Evolutionary conservation across 1,139 yeast genomes (phyloP).

Genomic region (Pichia sp.): DNA sequence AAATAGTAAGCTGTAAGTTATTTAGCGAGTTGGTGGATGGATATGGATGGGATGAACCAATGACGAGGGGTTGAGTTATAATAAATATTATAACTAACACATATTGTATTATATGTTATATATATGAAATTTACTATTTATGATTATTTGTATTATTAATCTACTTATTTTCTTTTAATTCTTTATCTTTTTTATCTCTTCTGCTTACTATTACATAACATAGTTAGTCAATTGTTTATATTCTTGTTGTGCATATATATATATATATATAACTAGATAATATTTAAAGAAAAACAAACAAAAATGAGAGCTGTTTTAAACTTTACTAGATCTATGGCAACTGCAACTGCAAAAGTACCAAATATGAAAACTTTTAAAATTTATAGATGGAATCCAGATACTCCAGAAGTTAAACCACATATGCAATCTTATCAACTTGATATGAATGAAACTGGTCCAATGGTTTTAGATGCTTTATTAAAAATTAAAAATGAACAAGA

Average conservation of each 20-base stretch:
- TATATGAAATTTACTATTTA: too few species aligned
- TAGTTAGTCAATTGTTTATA: too few species aligned
- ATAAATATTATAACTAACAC: not conserved
- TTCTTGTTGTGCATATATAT: too few species aligned
- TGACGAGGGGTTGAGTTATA: not conserved
- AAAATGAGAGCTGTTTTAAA: conserved; percentile 2
- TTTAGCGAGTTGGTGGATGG: too few species aligned
- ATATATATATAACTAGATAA: not conserved
- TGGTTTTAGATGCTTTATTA: conserved; percentile 92
- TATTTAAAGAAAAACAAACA: too few species aligned
- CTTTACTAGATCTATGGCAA: conserved; percentile 28
- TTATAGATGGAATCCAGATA: conserved; percentile 98
- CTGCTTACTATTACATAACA: too few species aligned
- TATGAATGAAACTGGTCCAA: conserved; percentile 91
- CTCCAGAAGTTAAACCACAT: conserved; percentile 87
- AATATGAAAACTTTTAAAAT: conserved; percentile 80
- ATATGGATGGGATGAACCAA: not conserved
- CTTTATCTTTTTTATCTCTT: too few species aligned
- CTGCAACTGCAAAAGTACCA: conserved; percentile 36
- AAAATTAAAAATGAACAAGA: conserved; percentile 97
- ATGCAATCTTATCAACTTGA: conserved; percentile 81
- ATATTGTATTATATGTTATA: too few species aligned
- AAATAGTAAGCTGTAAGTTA: too few species aligned
- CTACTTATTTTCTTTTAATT: too few species aligned
- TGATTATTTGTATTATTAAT: too few species aligned